Evolutionary conservation across 345 rosid genomes (phyloP), one percentile per base, ranked within the genome.

Genomic region (Lumnitzera littorea): DNA sequence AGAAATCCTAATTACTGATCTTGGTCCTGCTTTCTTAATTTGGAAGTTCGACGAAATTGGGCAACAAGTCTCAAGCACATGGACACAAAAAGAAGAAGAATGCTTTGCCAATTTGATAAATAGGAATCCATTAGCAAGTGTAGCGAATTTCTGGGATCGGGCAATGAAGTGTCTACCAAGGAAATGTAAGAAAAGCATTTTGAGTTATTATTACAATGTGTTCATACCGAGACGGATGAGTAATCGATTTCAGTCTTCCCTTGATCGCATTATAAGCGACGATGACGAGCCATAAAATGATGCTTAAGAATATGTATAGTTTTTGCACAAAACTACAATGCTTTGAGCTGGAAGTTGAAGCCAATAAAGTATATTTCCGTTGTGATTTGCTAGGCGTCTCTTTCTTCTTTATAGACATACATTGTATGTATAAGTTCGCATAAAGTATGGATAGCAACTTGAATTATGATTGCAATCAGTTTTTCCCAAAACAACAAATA

Each of bases 11-110:
- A 67, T 62, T 36, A 67, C 78, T 29, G 68, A 69, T 14, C 72
- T 81, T 7, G 67, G 62, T 20, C 56, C 67, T 25, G 79, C 74
- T 51, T 81, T 78, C 65, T 63, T 51, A 29, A 70, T 70, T 13
- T 76, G 81, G 81, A 54, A 76, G 25, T 78, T 82, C 53, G 63
- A 78, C 55, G 49, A 76, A 62, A 74, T 82, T 64, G 83, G 86
- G 24, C 78, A 76, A 57, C 55, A 15, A 13, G 72, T 49, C 15
- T 58, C 69, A n/a, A 67, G 50, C 6, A 55, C 74, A 63, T 78
- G 83, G 86, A 71, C 81, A 29, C 41, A 48, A n/a, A 71, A 65
- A 59, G 83, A 82, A 50, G 65, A 74, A 64, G 24, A 47, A 53
- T 51, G 11, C 49, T 82, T 78, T 15, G 50, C 70, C 10, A 20